Conservation (phyloP, 1,284 basidiomycete species). For the Coniferiporia weirii region DNA sequence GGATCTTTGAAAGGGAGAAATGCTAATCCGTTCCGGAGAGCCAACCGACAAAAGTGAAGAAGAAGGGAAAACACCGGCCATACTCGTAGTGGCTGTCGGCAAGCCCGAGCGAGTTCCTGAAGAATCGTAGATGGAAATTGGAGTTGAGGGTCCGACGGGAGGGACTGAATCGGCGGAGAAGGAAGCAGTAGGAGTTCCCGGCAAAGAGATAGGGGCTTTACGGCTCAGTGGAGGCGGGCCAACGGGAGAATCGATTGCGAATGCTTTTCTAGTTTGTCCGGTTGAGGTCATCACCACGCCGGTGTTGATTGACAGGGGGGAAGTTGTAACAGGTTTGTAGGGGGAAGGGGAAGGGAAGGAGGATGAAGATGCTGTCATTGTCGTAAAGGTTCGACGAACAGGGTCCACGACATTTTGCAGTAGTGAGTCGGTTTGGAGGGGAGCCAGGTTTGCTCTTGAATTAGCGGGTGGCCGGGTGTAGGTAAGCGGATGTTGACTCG, state of each 20-base stretch:
- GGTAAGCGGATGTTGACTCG: background rate
- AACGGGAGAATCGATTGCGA: conserved; percentile 16
- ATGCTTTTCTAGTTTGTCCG: background rate
- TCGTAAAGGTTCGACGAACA: conserved; percentile 4
- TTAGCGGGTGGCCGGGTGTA: conserved; percentile 1
- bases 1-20: background rate
- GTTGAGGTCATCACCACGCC: background rate
- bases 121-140: conserved; percentile 9
- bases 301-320: conserved; percentile 11
- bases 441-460: conserved; percentile 6
- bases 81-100: background rate
- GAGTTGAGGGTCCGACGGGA: conserved; percentile 9
- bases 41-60: background rate
- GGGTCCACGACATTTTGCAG: conserved; percentile 10
- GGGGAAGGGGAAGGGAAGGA: conserved; percentile 8
- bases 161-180: conserved; percentile 11
- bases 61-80: background rate
- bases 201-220: conserved; percentile 15
- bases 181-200: conserved; percentile 15
- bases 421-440: conserved; percentile 14
- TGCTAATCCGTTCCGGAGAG: background rate
- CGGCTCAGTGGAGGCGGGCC: conserved; percentile 14
- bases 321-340: background rate
- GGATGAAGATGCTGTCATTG: background rate
- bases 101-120: conserved; percentile 1